Base-by-base conservation (phyloP, 768 basidiomycete species). In the Boletellus ananas region DNA sequence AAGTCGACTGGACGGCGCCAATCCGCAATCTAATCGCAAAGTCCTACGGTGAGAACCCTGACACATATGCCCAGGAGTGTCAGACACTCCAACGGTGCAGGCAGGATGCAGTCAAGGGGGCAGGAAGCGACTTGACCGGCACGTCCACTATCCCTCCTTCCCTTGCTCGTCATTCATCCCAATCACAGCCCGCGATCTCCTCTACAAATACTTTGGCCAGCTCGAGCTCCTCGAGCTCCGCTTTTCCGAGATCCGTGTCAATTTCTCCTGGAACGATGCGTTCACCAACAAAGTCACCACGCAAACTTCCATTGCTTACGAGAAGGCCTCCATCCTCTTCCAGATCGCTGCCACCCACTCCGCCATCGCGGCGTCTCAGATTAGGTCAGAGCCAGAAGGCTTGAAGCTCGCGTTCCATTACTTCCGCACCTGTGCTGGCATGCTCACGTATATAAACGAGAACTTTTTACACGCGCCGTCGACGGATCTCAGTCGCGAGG, bases 121-220 rank as follows among this genome's bases (percentile, higher is more conserved):
- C 95, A 29, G 96, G 96, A 1, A 95, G 93, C 65, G 96, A 98
- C 66, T 75, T 83, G 47, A 96, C 94, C n/a, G 91, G 92, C 91
- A 51, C 57, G 80, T 64, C 3, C 10, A 7, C 31, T 14, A 8
- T 37, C 17, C 16, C 11, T n/a, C 0, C 7, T 13, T 18, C 11
- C 35, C 27, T 17, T 16, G 10, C 17, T 5, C n/a, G 21, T 43
- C 36, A 37, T 45, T 55, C 33, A 55, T 23, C 13, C 40, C 2
- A 33, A 17, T 8, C 27, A 42, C 63, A 86, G 94, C 87, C 12
- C 80, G 94, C 43, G 95, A 98, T 72, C 77, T 98, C 18, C 77
- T 99, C 38, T 97, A 95, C 85, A 97, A 96, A 72, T 99, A 99
- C 74, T 99, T 98, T 73, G 95, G 96, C 33, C 96, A 99, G 69